Evolutionary conservation across 352 stramenopile genomes (phyloP).

Genomic region (Globisporangium perplexum): DNA sequence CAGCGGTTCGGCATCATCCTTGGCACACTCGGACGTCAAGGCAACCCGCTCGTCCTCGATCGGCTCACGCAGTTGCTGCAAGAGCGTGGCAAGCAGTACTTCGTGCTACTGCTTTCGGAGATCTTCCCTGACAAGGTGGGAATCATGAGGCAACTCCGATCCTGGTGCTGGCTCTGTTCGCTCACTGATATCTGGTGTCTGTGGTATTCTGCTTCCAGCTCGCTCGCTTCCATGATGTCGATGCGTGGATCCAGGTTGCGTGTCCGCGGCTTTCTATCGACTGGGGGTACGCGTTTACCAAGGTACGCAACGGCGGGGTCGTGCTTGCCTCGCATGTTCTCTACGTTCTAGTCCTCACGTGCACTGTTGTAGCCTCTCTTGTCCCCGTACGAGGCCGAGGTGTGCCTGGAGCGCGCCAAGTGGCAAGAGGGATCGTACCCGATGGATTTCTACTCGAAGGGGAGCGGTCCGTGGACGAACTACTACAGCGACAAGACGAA

Average conservation of each 20-base stretch:
- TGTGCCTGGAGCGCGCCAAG: slow-evolving; percentile 87
- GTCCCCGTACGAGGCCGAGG: slow-evolving; percentile 96
- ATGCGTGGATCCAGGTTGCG: slow-evolving; percentile 98
- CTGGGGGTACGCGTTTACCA: slow-evolving; percentile 97
- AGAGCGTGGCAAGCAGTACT: slow-evolving; percentile 85
- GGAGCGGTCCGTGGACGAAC: slow-evolving; percentile 96
- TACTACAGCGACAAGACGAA: slow-evolving; percentile 77
- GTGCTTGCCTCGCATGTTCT: background rate
- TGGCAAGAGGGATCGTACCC: slow-evolving; percentile 92
- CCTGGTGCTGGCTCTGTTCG: background rate
- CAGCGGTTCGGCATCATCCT: slow-evolving; percentile 96
- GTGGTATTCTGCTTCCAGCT: slow-evolving; percentile 43
- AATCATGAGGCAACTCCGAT: background rate
- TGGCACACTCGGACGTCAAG: slow-evolving; percentile 98
- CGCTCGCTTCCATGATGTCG: slow-evolving; percentile 79
- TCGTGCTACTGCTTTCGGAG: slow-evolving; percentile 96
- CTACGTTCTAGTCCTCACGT: background rate
- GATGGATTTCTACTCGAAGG: slow-evolving; percentile 99
- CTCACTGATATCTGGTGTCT: background rate
- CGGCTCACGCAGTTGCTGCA: slow-evolving; percentile 88
- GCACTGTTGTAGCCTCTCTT: slow-evolving; percentile 78
- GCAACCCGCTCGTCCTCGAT: slow-evolving; percentile 96
- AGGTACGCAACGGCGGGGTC: slow-evolving; percentile 28
- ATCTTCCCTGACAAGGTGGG: slow-evolving; percentile 92
- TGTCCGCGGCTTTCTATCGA: slow-evolving; percentile 98